Evolutionary conservation across 768 basidiomycete species (phyloP).

Genomic region (Hysterangium stoloniferum): DNA sequence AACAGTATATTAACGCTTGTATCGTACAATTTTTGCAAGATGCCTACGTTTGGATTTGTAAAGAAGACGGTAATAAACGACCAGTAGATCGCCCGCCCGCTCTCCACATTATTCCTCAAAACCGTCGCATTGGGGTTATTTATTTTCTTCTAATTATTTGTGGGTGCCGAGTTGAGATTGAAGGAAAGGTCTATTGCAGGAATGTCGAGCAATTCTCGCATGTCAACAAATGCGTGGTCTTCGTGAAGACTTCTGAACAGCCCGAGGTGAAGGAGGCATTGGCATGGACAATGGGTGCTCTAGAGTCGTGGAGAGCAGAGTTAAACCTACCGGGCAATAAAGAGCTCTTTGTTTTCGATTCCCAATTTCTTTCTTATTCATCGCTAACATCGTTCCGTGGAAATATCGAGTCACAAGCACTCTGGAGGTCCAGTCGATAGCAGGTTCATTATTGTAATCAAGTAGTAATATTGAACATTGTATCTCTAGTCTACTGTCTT

Average conservation of each 20-base stretch:
- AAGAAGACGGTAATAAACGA: slow-evolving; percentile 2
- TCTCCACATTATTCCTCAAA: not conserved
- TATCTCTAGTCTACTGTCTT: too few species aligned
- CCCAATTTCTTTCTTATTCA: not conserved
- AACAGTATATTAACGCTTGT: not conserved
- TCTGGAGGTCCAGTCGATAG: slow-evolving; percentile 6
- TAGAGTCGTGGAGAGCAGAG: slow-evolving; percentile 5
- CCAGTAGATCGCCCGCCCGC: slow-evolving; percentile 7
- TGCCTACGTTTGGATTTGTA: slow-evolving; percentile 10
- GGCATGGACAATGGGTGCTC: not conserved
- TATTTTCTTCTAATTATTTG: slow-evolving; percentile 9
- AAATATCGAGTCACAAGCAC: slow-evolving; percentile 1
- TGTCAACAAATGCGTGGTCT: slow-evolving; percentile 10
- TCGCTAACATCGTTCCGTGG: not conserved
- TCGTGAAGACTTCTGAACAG: slow-evolving; percentile 7
- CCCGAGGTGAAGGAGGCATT: not conserved
- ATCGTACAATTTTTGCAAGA: slow-evolving; percentile 8
- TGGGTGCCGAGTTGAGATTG: slow-evolving; percentile 6
- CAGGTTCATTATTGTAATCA: not conserved
- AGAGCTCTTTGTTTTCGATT: slow-evolving; percentile 10
- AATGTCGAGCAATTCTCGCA: slow-evolving; percentile 2
- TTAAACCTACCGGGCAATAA: slow-evolving; percentile 3
- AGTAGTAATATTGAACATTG: too few species aligned
- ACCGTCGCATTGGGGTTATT: slow-evolving; percentile 6
- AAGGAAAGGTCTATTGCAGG: not conserved